A percentile compares a stretch with the other conserved stretches of the same genome.
These are phyloP conservation scores for Trichosporon ovoides DNA, from an alignment of 1,284 basidiomycete genomes.

Conservation along the genomic window DNA sequence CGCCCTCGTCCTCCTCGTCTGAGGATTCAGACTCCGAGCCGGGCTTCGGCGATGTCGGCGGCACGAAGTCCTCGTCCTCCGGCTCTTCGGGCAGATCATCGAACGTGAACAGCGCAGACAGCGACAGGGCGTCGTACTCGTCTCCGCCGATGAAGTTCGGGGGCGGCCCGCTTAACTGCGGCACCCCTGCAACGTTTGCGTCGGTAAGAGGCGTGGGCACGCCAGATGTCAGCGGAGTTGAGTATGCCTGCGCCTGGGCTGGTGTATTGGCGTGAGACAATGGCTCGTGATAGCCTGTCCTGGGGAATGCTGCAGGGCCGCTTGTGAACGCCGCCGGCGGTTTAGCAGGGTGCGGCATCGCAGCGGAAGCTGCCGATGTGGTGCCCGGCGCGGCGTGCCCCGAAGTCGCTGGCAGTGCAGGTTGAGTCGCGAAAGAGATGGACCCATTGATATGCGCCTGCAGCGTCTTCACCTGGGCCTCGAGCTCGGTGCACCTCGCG, in stretches of 20 bases:
- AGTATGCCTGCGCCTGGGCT: neutral
- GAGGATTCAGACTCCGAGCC: constrained; percentile 3
- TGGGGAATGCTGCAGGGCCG: too few species aligned
- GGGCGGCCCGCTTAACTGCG: neutral
- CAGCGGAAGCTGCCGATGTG: neutral
- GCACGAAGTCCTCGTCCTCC: constrained; percentile 20
- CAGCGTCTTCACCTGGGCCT: neutral
- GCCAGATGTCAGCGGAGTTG: neutral
- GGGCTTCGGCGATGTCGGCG: constrained; percentile 18
- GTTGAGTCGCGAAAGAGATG: neutral
- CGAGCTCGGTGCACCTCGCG: neutral
- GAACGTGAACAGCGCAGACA: constrained; percentile 16
- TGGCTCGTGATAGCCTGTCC: neutral
- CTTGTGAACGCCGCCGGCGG: too few species aligned
- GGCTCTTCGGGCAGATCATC: constrained; percentile 16
- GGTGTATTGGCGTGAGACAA: neutral
- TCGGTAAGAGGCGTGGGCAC: neutral
- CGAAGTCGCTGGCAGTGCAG: neutral
- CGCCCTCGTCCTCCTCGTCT: constrained; percentile 14
- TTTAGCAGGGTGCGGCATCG: too few species aligned
- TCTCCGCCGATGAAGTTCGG: constrained; percentile 11
- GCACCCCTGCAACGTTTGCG: neutral
- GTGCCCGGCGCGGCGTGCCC: neutral
- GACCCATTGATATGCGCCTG: neutral
- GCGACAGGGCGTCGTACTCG: constrained; percentile 16